Conservation (phyloP, 2,329 filamentous ascomycete genomes). For the Scedosporium dehoogii region DNA sequence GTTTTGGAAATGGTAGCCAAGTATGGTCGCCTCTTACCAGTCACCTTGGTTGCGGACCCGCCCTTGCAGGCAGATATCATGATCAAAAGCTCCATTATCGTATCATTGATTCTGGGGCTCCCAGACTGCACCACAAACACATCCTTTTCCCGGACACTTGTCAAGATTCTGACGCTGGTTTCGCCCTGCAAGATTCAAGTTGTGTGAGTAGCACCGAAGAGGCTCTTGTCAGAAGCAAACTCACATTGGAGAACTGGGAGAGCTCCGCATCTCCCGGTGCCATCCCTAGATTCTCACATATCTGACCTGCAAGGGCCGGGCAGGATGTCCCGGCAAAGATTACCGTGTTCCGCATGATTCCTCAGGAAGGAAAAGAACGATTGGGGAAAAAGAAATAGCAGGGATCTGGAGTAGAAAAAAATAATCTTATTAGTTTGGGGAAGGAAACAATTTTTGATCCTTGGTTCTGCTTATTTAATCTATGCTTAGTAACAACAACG, state of each 20-base stretch:
- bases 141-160: slow-evolving; percentile 88
- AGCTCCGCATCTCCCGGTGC: slow-evolving; percentile 53
- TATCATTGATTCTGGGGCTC: slow-evolving; percentile 93
- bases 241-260: slow-evolving; percentile 61
- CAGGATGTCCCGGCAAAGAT: slow-evolving; percentile 61
- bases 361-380: slow-evolving; percentile 11
- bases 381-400: background rate
- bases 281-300: slow-evolving; percentile 61
- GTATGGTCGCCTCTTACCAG: slow-evolving; percentile 49
- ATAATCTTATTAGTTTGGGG: too few species aligned
- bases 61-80: slow-evolving; percentile 99
- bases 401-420: background rate
- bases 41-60: slow-evolving; percentile 92
- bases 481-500: background rate
- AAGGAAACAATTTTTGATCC: too few species aligned
- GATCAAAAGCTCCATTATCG: slow-evolving; percentile 97
- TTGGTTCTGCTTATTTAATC: too few species aligned
- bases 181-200: slow-evolving; percentile 42
- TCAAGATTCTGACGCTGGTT: slow-evolving; percentile 59
- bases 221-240: slow-evolving; percentile 10
- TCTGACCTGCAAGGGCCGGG: slow-evolving; percentile 52
- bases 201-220: background rate
- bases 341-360: slow-evolving; percentile 52
- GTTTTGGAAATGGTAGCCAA: slow-evolving; percentile 2
- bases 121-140: slow-evolving; percentile 98